phyloP scores from a whole-genome alignment of 306 rosid genomes.

The Acmispon strigosus region DNA sequence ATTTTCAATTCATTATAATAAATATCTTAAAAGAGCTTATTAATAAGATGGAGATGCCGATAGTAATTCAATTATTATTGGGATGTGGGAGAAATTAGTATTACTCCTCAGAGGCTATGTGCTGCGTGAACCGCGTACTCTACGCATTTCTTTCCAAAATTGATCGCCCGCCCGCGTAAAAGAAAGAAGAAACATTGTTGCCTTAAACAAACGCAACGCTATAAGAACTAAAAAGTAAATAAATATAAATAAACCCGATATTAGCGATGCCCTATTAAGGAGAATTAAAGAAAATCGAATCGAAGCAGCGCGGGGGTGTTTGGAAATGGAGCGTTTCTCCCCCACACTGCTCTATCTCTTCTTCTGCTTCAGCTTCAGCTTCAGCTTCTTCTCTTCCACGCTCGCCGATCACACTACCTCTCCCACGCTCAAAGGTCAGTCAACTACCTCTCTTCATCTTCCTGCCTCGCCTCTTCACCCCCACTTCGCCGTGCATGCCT shows the following conservation, averaged over 20 bases:
- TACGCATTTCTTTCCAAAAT: not conserved
- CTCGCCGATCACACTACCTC: not conserved
- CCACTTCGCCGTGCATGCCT: not conserved
- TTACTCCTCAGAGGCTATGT: no score
- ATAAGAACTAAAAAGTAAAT: not conserved
- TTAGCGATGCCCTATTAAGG: not conserved
- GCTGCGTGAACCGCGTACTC: no score
- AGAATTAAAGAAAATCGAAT: not conserved
- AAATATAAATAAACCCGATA: not conserved
- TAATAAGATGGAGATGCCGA: no score
- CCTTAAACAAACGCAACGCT: constrained; percentile 14
- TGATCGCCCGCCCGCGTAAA: not conserved
- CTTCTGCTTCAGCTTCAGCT: not conserved
- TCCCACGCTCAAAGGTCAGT: not conserved
- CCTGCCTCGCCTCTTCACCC: not conserved
- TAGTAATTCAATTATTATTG: no score
- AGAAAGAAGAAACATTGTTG: not conserved
- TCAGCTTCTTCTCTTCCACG: not conserved
- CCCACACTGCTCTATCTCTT: not conserved
- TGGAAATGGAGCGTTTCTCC: not conserved
- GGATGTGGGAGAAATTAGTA: no score
- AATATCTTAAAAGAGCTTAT: no score
- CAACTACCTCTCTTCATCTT: not conserved
- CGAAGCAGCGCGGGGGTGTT: not conserved
- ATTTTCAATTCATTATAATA: no score